Percentiles rank a stretch among this genome's conserved stretches.
phyloP scores from a whole-genome alignment of 345 rosid genomes.

The Eucalyptus pauciflora region DNA sequence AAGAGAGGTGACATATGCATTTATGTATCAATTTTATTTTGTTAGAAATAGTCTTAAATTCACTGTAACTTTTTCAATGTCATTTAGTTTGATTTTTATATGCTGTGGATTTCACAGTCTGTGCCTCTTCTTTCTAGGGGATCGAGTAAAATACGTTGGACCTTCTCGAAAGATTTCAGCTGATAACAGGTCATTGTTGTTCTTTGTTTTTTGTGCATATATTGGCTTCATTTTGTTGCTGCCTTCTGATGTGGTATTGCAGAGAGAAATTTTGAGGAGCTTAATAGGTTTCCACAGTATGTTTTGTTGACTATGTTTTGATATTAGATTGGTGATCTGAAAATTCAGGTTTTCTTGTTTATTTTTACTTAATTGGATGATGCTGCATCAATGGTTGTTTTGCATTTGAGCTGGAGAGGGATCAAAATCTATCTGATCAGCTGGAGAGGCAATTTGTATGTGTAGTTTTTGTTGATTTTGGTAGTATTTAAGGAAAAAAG shows the following conservation, averaged over 20 bases:
- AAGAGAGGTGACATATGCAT: constrained; percentile 45
- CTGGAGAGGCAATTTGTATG: not conserved
- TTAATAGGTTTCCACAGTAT: not conserved
- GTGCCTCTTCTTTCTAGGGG: constrained; percentile 36
- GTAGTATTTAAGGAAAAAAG: not conserved
- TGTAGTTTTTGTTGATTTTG: not conserved
- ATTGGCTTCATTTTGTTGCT: not conserved
- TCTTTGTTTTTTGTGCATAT: not conserved
- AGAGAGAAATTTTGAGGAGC: not conserved
- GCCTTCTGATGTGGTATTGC: not conserved
- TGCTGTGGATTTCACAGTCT: not conserved
- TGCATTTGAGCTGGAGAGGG: not conserved
- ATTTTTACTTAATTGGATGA: not conserved
- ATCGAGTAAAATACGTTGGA: constrained; percentile 83
- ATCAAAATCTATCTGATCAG: not conserved
- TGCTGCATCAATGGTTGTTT: not conserved
- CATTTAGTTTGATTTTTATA: not conserved
- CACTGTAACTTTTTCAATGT: not conserved
- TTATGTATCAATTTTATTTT: not conserved
- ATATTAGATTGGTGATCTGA: not conserved
- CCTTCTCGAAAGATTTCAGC: constrained; percentile 34
- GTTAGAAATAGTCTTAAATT: not conserved
- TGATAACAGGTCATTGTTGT: constrained; percentile 43
- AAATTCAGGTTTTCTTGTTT: not conserved
- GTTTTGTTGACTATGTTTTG: not conserved